Conservation (phyloP, 2,329 filamentous ascomycete species). For the Colletotrichum viniferum region DNA sequence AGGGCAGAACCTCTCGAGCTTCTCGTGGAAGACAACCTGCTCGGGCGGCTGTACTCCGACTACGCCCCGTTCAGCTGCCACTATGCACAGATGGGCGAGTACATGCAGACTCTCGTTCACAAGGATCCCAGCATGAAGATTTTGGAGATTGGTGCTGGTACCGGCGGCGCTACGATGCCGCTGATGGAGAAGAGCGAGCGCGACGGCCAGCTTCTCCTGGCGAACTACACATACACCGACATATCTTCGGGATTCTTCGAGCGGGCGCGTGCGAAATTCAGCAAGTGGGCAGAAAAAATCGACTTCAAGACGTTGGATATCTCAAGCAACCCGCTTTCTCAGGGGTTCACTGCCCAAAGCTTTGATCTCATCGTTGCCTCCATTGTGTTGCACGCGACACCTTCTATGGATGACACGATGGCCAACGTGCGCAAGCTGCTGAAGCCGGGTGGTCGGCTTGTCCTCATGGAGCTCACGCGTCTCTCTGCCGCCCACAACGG, state of each 20-base stretch:
- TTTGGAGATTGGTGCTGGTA: background rate
- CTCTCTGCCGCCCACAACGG: conserved; percentile 21
- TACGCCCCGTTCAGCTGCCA: background rate
- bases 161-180: no score
- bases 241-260: conserved; percentile 30
- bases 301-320: conserved; percentile 32
- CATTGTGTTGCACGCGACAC: conserved; percentile 31
- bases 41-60: background rate
- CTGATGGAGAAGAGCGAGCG: conserved; percentile 40
- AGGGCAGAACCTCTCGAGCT: background rate
- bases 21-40: background rate
- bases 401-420: conserved; percentile 24
- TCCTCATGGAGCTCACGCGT: background rate
- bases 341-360: conserved; percentile 29
- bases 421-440: conserved; percentile 29
- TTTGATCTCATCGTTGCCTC: conserved; percentile 34
- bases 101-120: background rate
- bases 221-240: conserved; percentile 34
- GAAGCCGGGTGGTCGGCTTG: conserved; percentile 32
- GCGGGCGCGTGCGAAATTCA: background rate
- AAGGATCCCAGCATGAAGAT: background rate
- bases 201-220: conserved; percentile 30
- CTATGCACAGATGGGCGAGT: background rate
- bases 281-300: background rate
- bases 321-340: conserved; percentile 29